Base-by-base conservation (phyloP, 2,329 filamentous ascomycete genomes). In the Phyllosticta citribraziliensis region DNA sequence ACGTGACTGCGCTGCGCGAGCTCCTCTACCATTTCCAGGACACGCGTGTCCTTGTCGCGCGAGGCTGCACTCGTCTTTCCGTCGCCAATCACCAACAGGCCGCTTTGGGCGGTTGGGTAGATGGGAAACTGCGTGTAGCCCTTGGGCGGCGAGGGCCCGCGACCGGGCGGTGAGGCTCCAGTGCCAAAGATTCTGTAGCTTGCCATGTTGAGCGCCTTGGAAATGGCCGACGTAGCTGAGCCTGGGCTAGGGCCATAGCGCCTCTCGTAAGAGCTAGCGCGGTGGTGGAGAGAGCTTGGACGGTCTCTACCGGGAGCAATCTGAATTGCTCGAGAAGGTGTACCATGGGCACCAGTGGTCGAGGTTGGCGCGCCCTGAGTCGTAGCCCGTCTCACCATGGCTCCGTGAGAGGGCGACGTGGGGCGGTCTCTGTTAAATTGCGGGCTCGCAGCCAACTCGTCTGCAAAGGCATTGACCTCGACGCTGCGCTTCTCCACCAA, bases 401-500 rank as follows among this genome's bases (percentile, higher is more conserved):
- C 80, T 10, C 84, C 84, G 9, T 83, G 77, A 64, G 85, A 82
- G 5, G 82, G 79, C 52, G 82, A 79, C 30, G 76, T 70, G 24
- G 74, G 70, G 22, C 73, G 71, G 40, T 79, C 73, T 65, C 81
- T 72, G 63, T 80, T 71, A 24, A 68, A 68, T 56, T 85, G 85
- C 55, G 89, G 88, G 69, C 89, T 93, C 58, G 91, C 88, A 53
- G 91, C 92, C 70, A 99, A 79, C 74, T 97, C 93, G 73, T 99
- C 94, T 22, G 94, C 94, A 69, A 99, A 88, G 2, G 94, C 94
- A 72, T 99, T 97, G 57, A 99, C 93, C 73, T 97, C 93, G 11
- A 99, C 92, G 20, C 91, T 88, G 65, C 88, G 86, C 78, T 97
- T 96, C 76, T 99, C 94, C 12, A 99, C 90, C 25, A 97, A 81